Percentiles rank a stretch among this genome's conserved stretches.
phyloP scores from a whole-genome alignment of 1,284 basidiomycete genomes.

The Mycosarcoma mackinlayi region DNA sequence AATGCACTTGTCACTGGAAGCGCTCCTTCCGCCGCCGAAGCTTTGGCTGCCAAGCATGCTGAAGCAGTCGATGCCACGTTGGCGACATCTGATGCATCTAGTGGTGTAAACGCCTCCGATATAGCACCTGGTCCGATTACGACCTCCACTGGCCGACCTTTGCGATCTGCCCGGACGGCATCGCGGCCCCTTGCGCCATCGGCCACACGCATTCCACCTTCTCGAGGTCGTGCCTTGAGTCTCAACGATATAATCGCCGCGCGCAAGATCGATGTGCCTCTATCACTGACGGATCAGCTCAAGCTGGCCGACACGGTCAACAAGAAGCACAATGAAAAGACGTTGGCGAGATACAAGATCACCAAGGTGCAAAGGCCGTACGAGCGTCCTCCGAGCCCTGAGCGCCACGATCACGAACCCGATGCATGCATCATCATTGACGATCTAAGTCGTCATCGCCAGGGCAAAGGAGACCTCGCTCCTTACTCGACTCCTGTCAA shows the following conservation, averaged over 20 bases:
- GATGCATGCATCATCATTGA: slow-evolving; percentile 45
- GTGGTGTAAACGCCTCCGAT: not conserved
- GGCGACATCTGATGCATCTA: not conserved
- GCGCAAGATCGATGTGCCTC: slow-evolving; percentile 45
- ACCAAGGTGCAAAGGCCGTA: slow-evolving; percentile 44
- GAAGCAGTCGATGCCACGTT: slow-evolving; percentile 9
- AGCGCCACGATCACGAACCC: slow-evolving; percentile 45
- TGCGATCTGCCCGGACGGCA: slow-evolving; percentile 27
- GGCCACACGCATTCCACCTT: slow-evolving; percentile 30
- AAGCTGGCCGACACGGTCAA: slow-evolving; percentile 43
- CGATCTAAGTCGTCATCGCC: slow-evolving; percentile 34
- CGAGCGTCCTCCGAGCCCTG: slow-evolving; percentile 46
- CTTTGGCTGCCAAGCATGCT: slow-evolving; percentile 5
- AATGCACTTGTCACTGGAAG: not conserved
- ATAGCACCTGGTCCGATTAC: slow-evolving; percentile 2
- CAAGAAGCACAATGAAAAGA: slow-evolving; percentile 52
- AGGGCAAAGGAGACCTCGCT: slow-evolving; percentile 35
- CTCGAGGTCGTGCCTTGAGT: slow-evolving; percentile 39
- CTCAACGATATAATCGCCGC: slow-evolving; percentile 49
- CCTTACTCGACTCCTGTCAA: slow-evolving; percentile 37
- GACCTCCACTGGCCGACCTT: slow-evolving; percentile 23
- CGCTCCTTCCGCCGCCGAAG: slow-evolving; percentile 5
- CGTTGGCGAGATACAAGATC: slow-evolving; percentile 43
- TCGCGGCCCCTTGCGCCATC: slow-evolving; percentile 29
- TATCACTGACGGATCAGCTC: slow-evolving; percentile 43